Evolutionary conservation across 805 yeast species (phyloP), one percentile per base, ranked within the genome.

Genomic region (Starmerella bacillaris): DNA sequence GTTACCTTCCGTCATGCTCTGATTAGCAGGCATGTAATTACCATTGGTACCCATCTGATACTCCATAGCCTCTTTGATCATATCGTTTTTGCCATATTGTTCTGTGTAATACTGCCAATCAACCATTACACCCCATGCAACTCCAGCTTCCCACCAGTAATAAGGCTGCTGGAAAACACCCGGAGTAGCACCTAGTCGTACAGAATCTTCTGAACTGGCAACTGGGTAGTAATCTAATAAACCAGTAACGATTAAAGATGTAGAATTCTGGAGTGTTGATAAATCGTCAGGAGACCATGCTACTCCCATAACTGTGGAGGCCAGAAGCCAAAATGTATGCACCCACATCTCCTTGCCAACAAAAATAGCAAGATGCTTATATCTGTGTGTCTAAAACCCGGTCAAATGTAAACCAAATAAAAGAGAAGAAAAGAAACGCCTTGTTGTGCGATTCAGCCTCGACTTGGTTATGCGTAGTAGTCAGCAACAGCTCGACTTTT

Each of bases 101-200:
- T 71, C 62, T 55, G 86, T 76, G 47, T 70, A 67, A 46, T 58
- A 71, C 62, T 78, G 67, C 51, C 73, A 78, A 54, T 82, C 93
- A 26, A 86, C 83, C 89, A 83, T 33, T 20, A 51, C 37, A 18
- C 55, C 55, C 57, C 57, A 65, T 1, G 77, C 82, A 37, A 78
- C 89, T 46, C 92, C 92, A 21, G 89, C 83, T 57, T 77, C 78
- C 92, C 92, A 78, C 92, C 92, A 78, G 59, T 78, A 78, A 63
- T 78, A 78, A 2, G 92, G 92, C 44, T 56, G 45, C 9, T 67
- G 60, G 53, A 78, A 75, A 74, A 70, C 64, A 21, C 92, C 92
- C 12, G 76, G 61, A 15, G 77, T 63, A 27, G 78, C 75, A 22
- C 89, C 92, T 29, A 60, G 54, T 21, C 65, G 59, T 18, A 54